These are phyloP conservation scores for Penicillium sclerotiorum DNA, from an alignment of 2,329 filamentous ascomycete genomes.

Conservation along the genomic window DNA sequence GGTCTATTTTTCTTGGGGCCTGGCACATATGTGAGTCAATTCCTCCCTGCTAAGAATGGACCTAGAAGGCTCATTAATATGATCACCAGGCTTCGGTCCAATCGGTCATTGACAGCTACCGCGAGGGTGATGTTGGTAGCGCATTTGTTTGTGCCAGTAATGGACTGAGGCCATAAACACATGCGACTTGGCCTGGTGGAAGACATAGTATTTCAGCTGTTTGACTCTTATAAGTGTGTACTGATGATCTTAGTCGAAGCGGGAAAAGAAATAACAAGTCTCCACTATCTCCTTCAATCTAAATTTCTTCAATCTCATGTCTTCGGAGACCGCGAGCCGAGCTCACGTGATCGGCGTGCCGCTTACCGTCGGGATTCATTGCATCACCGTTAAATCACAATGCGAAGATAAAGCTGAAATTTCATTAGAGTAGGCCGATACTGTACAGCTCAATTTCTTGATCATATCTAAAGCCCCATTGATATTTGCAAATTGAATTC, in stretches of 20 bases:
- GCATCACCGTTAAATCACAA: too few relatives aligned
- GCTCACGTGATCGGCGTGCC: not conserved
- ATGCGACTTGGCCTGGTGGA: too few relatives aligned
- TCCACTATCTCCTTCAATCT: not conserved
- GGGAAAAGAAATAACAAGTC: too few relatives aligned
- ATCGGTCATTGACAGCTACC: slow-evolving; percentile 66
- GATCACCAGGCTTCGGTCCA: slow-evolving; percentile 41
- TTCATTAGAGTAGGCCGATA: too few relatives aligned
- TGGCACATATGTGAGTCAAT: slow-evolving; percentile 68
- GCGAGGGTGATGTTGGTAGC: slow-evolving; percentile 63
- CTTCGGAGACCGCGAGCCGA: not conserved
- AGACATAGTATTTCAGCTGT: too few relatives aligned
- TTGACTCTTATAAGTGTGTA: too few relatives aligned
- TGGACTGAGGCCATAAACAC: slow-evolving; percentile 5
- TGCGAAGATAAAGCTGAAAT: too few relatives aligned
- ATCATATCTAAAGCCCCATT: too few relatives aligned
- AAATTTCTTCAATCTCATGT: not conserved
- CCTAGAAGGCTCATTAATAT: not conserved
- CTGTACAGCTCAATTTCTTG: too few relatives aligned
- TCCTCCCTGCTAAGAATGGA: not conserved
- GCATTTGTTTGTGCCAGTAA: slow-evolving; percentile 71
- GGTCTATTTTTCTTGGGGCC: slow-evolving; percentile 77
- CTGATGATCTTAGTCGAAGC: too few relatives aligned
- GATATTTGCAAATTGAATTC: too few relatives aligned
- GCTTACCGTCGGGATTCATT: too few relatives aligned